Base-by-base conservation (phyloP, 768 basidiomycete species). In the Tulasnella sp. region DNA sequence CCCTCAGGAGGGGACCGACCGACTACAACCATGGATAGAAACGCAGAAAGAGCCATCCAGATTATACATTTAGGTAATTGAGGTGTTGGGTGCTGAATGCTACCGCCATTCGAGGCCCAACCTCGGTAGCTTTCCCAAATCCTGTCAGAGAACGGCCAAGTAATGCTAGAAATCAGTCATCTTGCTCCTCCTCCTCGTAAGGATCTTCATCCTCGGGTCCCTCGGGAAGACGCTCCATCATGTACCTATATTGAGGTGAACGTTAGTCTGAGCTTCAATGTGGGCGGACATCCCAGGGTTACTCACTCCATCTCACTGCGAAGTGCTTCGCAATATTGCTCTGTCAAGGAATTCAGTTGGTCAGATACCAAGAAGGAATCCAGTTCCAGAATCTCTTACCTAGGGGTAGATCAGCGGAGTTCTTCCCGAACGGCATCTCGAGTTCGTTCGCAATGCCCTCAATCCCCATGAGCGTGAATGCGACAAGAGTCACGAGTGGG, bases 371-470 rank as follows among this genome's bases (percentile, higher is more conserved):
- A 52, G 26, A 44, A 22, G 19, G 1, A 44, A 32, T 5, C n/a
- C 16, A 2, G 29, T 6, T 12, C 1, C 19, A 29, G 5, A 34
- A 8, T 5, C 1, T 3, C 71, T 4, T 76, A 91, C 91, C 90
- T 35, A 94, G 82, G 12, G 92, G 92, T 69, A 94, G 83, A 80
- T 92, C 90, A 2, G 84, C 82, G 2, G 84, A 81, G 77, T 92
- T 90, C 72, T 81, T 82, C 47, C 94, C 95, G 76, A 97, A 97
- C 3, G 69, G 69, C 69, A 69, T 69, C 52, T 69, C 69, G 75
- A 96, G 93, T 80, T 94, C 89, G 74, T 95, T 90, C 0, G 95
- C 95, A 75, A 97, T 98, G 4, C 94, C 94, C 82, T 97, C 95
- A 68, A 98, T 92, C 12, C 95, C 94, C 87, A 95, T 94, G 69